Evolutionary conservation across 345 rosid species (phyloP).

Genomic region (Rhodamnia argentea): DNA sequence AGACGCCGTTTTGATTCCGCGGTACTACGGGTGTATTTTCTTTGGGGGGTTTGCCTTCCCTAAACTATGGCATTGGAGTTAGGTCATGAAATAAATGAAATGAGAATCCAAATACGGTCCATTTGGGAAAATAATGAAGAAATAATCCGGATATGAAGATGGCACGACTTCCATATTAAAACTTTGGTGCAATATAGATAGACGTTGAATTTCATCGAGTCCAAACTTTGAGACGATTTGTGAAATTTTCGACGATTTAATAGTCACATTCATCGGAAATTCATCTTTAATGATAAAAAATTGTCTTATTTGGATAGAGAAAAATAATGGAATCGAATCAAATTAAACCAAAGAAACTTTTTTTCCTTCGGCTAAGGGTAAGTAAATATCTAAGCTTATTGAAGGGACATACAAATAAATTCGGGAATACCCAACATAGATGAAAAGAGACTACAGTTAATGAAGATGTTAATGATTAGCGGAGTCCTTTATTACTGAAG

Average conservation of each 20-base stretch:
- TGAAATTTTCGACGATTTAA: not conserved
- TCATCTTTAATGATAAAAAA: not conserved
- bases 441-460: not conserved
- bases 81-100: not conserved
- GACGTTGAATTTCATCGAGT: too few species aligned
- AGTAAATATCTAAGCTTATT: not conserved
- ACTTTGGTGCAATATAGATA: not conserved
- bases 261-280: not conserved
- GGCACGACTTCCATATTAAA: not conserved
- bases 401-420: not conserved
- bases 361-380: not conserved
- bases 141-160: not conserved
- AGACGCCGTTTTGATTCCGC: not conserved
- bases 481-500: not conserved
- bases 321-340: not conserved
- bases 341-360: not conserved
- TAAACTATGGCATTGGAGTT: not conserved
- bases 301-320: not conserved
- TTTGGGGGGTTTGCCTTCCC: not conserved
- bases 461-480: not conserved
- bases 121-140: not conserved
- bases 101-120: not conserved
- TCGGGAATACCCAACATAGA: not conserved
- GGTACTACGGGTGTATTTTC: not conserved
- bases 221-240: not conserved